Base-by-base conservation (phyloP, 2,329 filamentous ascomycete species). In the Fusarium avenaceum region DNA sequence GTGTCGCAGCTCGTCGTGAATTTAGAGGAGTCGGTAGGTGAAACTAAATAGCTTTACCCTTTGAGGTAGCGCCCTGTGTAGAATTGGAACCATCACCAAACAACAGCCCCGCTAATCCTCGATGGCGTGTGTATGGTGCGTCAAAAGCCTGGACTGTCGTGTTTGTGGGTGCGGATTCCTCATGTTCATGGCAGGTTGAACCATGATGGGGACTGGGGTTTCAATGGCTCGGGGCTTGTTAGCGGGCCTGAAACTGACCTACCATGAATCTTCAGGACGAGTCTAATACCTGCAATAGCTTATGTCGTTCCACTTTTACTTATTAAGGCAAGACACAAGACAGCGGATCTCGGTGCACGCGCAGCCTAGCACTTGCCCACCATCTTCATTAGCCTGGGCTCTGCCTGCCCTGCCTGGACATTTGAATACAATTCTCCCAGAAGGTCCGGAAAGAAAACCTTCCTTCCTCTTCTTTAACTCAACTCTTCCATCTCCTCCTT, bases 381-480 rank as follows among this genome's bases (percentile, higher is more conserved):
- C 51, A 56, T 52, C 42, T 49, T 40, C 28, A 30, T 30, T 30
- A 47, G 33, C 33, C 40, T 54, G 42, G 51, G 26, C 42, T 17
- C 15, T 47, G 24, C 51, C 64, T 71, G 52, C 50, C 63, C 66
- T 70, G 58, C 51, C 62, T 71, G 48, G 54, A 61, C 54, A 57
- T 52, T 71, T 62, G 49, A 30, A 20, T 46, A 46, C 38, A 52
- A 65, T 63, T 63, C 52, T 65, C 50, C 40, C 50, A 67, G 55
- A 59, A 70, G 47, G 50, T 45, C 46, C 66, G 32, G 60, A 70
- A 65, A 65, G 63, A 70, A 72, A 72, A 68, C 69, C 69, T 45
- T 69, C 61, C 32, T 33, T 69, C 50, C 39, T 62, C 46, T 47
- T 35, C 49, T 55, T 56, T 57, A 53, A 47, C 56, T 65, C 49